phyloP scores from a whole-genome alignment of 2,329 filamentous ascomycete species.

The Penicillium occitanis region DNA sequence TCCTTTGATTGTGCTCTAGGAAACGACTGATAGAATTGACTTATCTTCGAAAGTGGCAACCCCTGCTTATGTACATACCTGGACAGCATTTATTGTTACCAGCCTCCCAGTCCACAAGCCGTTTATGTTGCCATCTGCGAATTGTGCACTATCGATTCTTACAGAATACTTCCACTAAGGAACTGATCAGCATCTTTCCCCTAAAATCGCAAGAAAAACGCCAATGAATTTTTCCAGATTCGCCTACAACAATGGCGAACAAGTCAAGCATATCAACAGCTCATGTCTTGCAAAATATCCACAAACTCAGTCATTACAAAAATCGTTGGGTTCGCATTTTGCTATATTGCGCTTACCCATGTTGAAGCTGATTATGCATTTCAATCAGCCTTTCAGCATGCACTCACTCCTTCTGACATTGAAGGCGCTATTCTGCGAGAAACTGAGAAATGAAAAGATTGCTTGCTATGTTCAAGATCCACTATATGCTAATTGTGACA shows the following conservation, averaged over 20 bases:
- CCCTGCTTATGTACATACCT: neutral
- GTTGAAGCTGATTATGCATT: neutral
- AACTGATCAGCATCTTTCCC: neutral
- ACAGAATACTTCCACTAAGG: conserved; percentile 14
- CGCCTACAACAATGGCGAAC: conserved; percentile 5
- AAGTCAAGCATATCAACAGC: conserved; percentile 12
- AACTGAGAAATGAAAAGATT: conserved; percentile 12
- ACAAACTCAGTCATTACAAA: neutral
- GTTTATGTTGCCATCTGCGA: conserved; percentile 13
- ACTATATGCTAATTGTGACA: conserved; percentile 24
- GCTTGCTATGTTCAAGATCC: conserved; percentile 30
- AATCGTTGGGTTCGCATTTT: conserved; percentile 16
- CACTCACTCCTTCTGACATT: conserved; percentile 18
- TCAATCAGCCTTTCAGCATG: conserved; percentile 17
- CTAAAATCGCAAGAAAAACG: conserved; percentile 2
- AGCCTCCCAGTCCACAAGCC: neutral
- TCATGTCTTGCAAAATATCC: conserved; percentile 2
- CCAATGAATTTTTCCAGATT: conserved; percentile 14
- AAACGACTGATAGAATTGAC: neutral
- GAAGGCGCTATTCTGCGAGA: conserved; percentile 3
- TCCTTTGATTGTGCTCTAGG: neutral
- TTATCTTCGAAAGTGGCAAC: neutral
- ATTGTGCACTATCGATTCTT: conserved; percentile 13
- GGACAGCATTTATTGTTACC: neutral
- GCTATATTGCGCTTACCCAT: conserved; percentile 5